Evolutionary conservation across 2,329 filamentous ascomycete genomes (phyloP).

Genomic region (Elsinoe batatas): DNA sequence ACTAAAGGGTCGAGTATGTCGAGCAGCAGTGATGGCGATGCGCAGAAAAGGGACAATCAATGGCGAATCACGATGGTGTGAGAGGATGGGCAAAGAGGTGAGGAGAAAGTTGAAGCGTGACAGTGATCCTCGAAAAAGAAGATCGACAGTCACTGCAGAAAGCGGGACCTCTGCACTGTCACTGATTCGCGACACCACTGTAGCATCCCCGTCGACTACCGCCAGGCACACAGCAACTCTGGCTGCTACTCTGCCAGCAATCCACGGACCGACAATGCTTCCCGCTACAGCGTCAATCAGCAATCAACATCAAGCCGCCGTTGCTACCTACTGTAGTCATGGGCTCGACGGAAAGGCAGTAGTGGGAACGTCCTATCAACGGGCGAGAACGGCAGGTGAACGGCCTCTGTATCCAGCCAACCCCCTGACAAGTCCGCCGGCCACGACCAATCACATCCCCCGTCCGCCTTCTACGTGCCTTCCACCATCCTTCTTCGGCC

Average conservation of each 20-base stretch:
- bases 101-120: constrained; percentile 11
- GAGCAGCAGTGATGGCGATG: background rate
- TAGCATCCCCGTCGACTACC: background rate
- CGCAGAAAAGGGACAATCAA: constrained; percentile 8
- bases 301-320: constrained; percentile 11
- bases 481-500: constrained; percentile 12
- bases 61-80: constrained; percentile 9
- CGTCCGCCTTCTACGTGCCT: constrained; percentile 11
- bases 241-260: constrained; percentile 10
- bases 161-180: constrained; percentile 2
- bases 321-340: constrained; percentile 3
- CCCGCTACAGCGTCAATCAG: constrained; percentile 10
- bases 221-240: background rate
- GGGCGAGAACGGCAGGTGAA: constrained; percentile 12
- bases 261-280: constrained; percentile 9
- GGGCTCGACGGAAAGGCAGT: constrained; percentile 7
- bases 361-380: constrained; percentile 8
- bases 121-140: constrained; percentile 11
- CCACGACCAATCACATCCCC: background rate
- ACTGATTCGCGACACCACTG: constrained; percentile 6
- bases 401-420: constrained; percentile 6
- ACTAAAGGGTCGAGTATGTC: background rate
- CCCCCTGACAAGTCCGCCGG: constrained; percentile 5
- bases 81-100: background rate
- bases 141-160: constrained; percentile 10